Base-by-base conservation (phyloP, 1,139 yeast species). In the Debaryomyces subglobosus region DNA sequence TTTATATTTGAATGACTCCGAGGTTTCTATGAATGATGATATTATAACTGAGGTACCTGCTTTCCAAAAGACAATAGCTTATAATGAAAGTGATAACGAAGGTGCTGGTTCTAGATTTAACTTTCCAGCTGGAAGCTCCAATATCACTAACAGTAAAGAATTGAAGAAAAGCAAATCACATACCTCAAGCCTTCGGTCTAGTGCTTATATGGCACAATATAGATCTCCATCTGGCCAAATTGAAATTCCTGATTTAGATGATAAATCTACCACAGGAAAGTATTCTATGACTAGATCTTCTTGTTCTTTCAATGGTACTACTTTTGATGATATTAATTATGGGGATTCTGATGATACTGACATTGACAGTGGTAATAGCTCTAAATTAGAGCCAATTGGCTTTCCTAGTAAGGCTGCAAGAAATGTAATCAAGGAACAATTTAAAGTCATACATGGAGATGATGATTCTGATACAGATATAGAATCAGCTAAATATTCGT, bases 161-260 rank as follows among this genome's bases (percentile, higher is more conserved):
- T 55, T 65, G 2, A 61, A 59, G 43, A 53, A 49, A 24, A 57
- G 60, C 38, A 43, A 53, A 23, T 53, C 57, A 6, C 43, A 51
- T n/a, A 29, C 41, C 18, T 61, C 52, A 6, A 53, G 62, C 6
- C 45, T 38, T 16, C 56, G 49, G 40, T 54, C 63, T 3, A 49
- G 51, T 25, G 55, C 50, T 43, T 58, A 71, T 1, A 59, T 69
- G 43, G 47, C 51, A 44, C 68, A 71, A 46, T 68, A 60, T 48
- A 54, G 62, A 32, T 63, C 72, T 1, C 53, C 56, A 3, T 47
- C 61, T 32, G 79, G 79, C 1, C 78, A 74, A 49, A 76, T 76
- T 30, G 78, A 74, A 50, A 76, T 76, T 21, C 80, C 81, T 0
- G 74, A 74, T 44, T 63, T 72, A 34, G 59, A 64, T 44, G 68